phyloP scores from a whole-genome alignment of 768 basidiomycete species.

The Mrakia frigida region DNA sequence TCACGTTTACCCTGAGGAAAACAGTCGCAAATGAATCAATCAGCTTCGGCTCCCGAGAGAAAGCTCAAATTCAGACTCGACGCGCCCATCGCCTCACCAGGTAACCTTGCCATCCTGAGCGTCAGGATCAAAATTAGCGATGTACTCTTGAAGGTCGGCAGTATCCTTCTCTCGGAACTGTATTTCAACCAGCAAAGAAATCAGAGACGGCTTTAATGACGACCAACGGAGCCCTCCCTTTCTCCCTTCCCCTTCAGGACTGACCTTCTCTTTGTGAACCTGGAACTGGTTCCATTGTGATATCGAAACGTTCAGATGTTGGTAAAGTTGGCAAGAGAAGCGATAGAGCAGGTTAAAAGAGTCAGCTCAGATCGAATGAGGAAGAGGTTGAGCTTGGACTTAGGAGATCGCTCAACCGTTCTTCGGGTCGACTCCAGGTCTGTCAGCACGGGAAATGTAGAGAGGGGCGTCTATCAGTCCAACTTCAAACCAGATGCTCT shows the following conservation, averaged over 20 bases:
- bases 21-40: neutral
- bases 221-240: neutral
- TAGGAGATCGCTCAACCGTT: neutral
- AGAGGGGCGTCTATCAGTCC: too few relatives aligned
- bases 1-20: neutral
- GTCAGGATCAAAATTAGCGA: neutral
- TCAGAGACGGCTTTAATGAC: neutral
- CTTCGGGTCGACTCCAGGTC: neutral
- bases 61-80: neutral
- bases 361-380: neutral
- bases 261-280: conserved; percentile 10
- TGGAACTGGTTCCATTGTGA: neutral
- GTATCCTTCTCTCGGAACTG: conserved; percentile 2
- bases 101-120: conserved; percentile 13
- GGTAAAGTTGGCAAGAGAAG: neutral
- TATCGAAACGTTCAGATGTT: conserved; percentile 9
- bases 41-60: neutral
- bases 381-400: neutral
- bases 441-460: too few relatives aligned
- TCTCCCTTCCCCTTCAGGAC: neutral
- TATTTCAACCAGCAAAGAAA: neutral
- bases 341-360: too few relatives aligned
- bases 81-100: neutral
- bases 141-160: neutral
- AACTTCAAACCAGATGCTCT: too few relatives aligned